Evolutionary conservation across 2,329 filamentous ascomycete species (phyloP), one percentile per base, ranked within the genome.

Genomic region (Dothidotthia symphoricarpi): DNA sequence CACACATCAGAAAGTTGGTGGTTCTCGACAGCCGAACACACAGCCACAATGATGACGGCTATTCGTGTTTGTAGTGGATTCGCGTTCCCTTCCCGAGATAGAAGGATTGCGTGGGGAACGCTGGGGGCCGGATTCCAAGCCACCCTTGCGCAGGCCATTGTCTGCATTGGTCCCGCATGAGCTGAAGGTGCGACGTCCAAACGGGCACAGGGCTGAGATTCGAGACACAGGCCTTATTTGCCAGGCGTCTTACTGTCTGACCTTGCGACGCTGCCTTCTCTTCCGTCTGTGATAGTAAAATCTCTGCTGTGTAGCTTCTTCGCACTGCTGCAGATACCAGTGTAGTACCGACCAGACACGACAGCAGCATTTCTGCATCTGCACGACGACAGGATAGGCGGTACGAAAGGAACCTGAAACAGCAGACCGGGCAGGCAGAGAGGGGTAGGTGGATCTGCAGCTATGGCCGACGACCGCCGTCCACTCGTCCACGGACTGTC

Each of bases 401-500:
- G 31, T 25, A 31, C 14, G 17, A 34, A 15, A 36, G 31, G 32
- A 43, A 48, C 41, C 53, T 53, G 53, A 51, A 55, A 50, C 47
- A 28, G 10, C 25, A 6, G 24, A 29, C 22, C 10, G 36, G 37
- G 35, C 40, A 36, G 24, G 31, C 19, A 22, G 40, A 34, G 17
- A 39, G 32, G 24, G 31, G 31, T 24, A 15, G 16, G 16, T 31
- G 16, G 16, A 31, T 15, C 19, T 22, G 41, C 25, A 45, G 40
- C 28, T 34, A 66, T 64, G 59, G 53, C 54, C 37, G 62, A 22
- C 19, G 9, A 22, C 19, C 55, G 49, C 26, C 58, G 55, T 34
- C 55, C 57, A 36, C 56, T 63, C 31, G 54, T 62, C 17, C 44
- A 47, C 29, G 53, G 63, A 36, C 37, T 54, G 24, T 47, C 55